A percentile compares a stretch with the other conserved stretches of the same genome.
Conservation (phyloP, 2,329 filamentous ascomycete genomes). For the Alternaria sp. region DNA sequence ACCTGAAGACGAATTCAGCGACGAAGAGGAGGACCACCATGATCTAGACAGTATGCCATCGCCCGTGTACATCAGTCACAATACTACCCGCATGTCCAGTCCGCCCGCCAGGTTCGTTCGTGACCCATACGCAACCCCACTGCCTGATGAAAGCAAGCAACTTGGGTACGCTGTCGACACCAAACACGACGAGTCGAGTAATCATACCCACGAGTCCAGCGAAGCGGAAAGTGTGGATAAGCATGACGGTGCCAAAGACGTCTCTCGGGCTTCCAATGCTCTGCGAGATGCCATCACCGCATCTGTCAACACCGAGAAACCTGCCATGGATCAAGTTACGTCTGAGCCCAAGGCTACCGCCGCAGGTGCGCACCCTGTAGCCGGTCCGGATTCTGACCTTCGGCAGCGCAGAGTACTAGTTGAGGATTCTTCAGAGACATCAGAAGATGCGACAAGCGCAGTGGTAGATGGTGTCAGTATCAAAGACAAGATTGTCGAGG, state of each 20-base stretch:
- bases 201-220: conserved; percentile 10
- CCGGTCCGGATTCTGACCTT: conserved; percentile 13
- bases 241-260: conserved; percentile 24
- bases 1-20: conserved; percentile 25
- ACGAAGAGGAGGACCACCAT: conserved; percentile 25
- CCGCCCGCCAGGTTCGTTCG: conserved; percentile 6
- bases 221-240: conserved; percentile 24
- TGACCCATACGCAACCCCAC: conserved; percentile 21
- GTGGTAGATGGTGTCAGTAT: neutral
- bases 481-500: conserved; percentile 1
- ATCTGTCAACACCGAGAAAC: conserved; percentile 14
- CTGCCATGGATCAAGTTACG: conserved; percentile 19
- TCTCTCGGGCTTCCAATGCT: conserved; percentile 5
- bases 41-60: conserved; percentile 28
- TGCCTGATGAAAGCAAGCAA: conserved; percentile 20
- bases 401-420: conserved; percentile 20
- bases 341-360: conserved; percentile 11
- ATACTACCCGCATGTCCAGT: conserved; percentile 2
- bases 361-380: neutral
- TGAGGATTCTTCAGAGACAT: conserved; percentile 3
- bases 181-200: neutral
- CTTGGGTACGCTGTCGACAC: conserved; percentile 12
- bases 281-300: conserved; percentile 20
- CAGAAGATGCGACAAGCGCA: neutral
- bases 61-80: conserved; percentile 22